Base-by-base conservation (phyloP, 495 filamentous ascomycete species). In the Annulohypoxylon nitens region DNA sequence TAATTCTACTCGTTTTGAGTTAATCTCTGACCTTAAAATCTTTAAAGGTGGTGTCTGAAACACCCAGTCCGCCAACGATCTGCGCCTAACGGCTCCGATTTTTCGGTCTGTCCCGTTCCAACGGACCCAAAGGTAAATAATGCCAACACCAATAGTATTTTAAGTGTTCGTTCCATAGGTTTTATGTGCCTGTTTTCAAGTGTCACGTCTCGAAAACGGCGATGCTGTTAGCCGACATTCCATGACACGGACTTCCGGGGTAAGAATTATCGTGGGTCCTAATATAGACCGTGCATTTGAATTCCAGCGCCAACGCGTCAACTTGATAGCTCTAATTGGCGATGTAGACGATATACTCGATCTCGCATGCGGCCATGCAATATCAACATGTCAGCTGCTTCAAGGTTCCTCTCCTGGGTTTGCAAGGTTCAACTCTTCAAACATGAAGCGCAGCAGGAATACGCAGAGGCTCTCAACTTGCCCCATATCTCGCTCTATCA, bases 191-290 rank as follows among this genome's bases (percentile, higher is more conserved):
- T 16, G 12, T 58, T 64, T 58, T 48, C 4, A 6, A 59, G 53
- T 16, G 36, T 23, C 51, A 25, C 30, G 50, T 8, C 16, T 45
- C 34, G 9, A 45, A 26, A 26, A 48, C 50, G 51, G 61, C 5
- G 33, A 50, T 6, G 2, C 39, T 39, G 48, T 41, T 50, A 67
- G 37, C 62, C 71, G 51, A 70, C 41, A 12, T 63, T 41, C 39
- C 36, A 48, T 11, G 20, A 3, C 50, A 34, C 71, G 71, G 71
- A 74, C 66, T 62, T 74, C 66, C 65, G 71, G 61, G 71, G 33
- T 63, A 51, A 58, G 9, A 30, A 53, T 26, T 8, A 67, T 58
- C 62, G 62, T 63, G 62, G 43, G 36, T 23, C 25, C 58, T 43
- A 47, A 47, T 47, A 67, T 5, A 50, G 30, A 50, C 62, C 62